Evolutionary conservation across 2,329 filamentous ascomycete genomes (phyloP), one percentile per base, ranked within the genome.

Genomic region (Massarina eburnea): DNA sequence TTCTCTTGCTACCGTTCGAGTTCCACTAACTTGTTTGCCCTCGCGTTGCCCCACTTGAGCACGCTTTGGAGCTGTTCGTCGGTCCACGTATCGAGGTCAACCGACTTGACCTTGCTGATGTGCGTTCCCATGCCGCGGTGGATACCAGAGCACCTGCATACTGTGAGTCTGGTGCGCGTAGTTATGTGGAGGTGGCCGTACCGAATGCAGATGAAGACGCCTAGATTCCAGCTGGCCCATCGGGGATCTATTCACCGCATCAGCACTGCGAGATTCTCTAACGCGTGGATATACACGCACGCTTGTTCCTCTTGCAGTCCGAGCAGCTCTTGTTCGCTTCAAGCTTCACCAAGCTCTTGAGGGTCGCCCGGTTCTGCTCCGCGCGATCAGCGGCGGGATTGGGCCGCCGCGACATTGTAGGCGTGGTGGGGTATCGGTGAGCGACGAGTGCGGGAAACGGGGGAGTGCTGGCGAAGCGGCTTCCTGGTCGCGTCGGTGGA

Each of bases 181-280:
- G 15, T 20, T n/a, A n/a, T n/a, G n/a, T n/a, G 21, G 41, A 26
- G 42, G 10, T 36, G 24, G 41, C 40, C 55, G 32, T 59, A 75
- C 73, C 91, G 87, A 70, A 99, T 99, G 78, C 94, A 99, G 66
- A 99, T 79, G 70, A 99, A 99, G 66, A 99, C 85, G 61, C 94
- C 94, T 43, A 99, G 76, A 71, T 99, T 99, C 94, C 94, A 99
- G 68, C 91, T 96, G 24, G 94, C 94, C 94, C 94, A 99, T 87
- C 94, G 83, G 50, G 94, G 94, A 76, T 96, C 90, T 95, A 68
- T 32, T n/a, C 21, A 40, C 15, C 40, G 58, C 71, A 62, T 59
- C 32, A 50, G 47, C 24, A 33, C 17, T n/a, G 17, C 38, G 9
- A 8, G n/a, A 20, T 14, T 34, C 24, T 30, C 14, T 4, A 41